These are phyloP conservation scores for Phytophthora hibernalis DNA, from an alignment of 352 stramenopile genomes.

Conservation along the genomic window DNA sequence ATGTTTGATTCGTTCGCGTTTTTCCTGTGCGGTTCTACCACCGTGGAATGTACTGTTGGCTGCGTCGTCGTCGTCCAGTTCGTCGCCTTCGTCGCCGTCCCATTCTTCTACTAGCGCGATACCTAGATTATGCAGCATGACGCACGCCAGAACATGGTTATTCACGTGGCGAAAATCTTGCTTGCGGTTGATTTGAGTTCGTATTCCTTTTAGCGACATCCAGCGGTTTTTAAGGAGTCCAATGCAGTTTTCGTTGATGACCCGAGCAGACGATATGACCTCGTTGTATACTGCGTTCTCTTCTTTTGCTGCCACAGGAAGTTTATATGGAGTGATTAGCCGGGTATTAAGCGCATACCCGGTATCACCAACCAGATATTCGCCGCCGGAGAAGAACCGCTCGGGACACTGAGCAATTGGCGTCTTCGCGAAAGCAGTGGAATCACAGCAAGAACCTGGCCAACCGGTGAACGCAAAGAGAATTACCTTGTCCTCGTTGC, in stretches of 20 bases:
- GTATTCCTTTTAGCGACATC: neutral
- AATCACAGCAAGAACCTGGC: constrained; percentile 9
- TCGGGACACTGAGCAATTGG: neutral
- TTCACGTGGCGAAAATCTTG: constrained; percentile 8
- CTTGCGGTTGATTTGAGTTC: constrained; percentile 6
- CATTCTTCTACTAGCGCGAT: neutral
- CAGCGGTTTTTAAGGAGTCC: constrained; percentile 13
- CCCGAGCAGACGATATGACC: neutral
- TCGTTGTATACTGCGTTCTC: constrained; percentile 6
- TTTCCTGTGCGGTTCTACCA: too few relatives aligned
- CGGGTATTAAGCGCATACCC: neutral
- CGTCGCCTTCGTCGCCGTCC: too few relatives aligned
- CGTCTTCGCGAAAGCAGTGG: neutral
- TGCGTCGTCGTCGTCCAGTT: neutral
- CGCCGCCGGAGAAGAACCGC: neutral
- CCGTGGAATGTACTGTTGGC: neutral
- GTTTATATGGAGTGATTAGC: constrained; percentile 5
- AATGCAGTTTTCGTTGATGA: constrained; percentile 20
- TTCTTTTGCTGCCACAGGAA: neutral
- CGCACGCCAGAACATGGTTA: constrained; percentile 8
- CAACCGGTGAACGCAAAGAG: constrained; percentile 4
- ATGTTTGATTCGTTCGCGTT: too few relatives aligned
- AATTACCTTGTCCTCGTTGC: constrained; percentile 6
- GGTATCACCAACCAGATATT: constrained; percentile 10
- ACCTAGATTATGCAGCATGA: constrained; percentile 1